phyloP scores from a whole-genome alignment of 495 filamentous ascomycete species.

The Aspergillus egyptiacus region DNA sequence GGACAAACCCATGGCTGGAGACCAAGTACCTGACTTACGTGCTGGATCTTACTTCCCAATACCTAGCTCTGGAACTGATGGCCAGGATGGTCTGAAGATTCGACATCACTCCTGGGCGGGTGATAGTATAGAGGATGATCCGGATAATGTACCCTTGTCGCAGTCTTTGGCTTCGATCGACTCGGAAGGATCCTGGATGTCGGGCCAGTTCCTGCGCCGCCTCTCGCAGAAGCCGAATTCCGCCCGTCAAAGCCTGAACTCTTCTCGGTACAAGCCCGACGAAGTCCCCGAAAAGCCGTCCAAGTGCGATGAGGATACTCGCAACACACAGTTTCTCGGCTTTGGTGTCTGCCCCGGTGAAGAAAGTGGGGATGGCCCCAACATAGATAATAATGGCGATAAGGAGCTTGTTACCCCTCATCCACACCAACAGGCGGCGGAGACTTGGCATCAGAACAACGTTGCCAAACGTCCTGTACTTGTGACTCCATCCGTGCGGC shows the following conservation, averaged over 20 bases:
- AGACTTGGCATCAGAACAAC: conserved; percentile 44
- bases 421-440: conserved; percentile 22
- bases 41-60: conserved; percentile 21
- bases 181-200: conserved; percentile 90
- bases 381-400: conserved; percentile 31
- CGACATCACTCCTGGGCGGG: conserved; percentile 32
- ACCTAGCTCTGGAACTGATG: conserved; percentile 25
- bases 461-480: conserved; percentile 50
- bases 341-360: conserved; percentile 38
- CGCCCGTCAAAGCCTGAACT: conserved; percentile 41
- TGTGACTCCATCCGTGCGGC: conserved; percentile 40
- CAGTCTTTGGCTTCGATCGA: conserved; percentile 81
- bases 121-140: conserved; percentile 31
- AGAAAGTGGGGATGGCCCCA: conserved; percentile 31
- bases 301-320: conserved; percentile 40
- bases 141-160: conserved; percentile 47
- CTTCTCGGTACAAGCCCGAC: conserved; percentile 29
- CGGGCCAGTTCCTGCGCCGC: conserved; percentile 56
- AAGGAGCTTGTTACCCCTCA: conserved; percentile 20
- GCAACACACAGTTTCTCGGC: conserved; percentile 59
- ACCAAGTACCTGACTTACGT: conserved; percentile 19
- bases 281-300: conserved; percentile 24
- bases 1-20: conserved; percentile 25
- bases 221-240: conserved; percentile 43
- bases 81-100: conserved; percentile 21